Evolutionary conservation across 345 rosid species (phyloP).

Genomic region (Excoecaria cochinchinensis): DNA sequence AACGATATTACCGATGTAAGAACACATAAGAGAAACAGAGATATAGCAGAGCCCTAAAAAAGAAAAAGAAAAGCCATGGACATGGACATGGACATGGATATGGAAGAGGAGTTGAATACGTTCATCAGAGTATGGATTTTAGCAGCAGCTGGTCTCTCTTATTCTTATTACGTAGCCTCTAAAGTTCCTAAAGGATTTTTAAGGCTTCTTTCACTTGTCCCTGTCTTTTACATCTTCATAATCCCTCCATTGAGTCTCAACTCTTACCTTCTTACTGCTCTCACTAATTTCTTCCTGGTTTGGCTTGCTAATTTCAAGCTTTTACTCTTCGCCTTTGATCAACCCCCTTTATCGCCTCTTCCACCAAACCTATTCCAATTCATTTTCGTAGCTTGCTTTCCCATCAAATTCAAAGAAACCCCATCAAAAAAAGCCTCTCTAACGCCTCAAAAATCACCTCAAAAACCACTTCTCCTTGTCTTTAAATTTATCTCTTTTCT

Average conservation of each 20-base stretch:
- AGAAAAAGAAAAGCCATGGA: too few relatives aligned
- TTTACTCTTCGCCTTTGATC: constrained; percentile 14
- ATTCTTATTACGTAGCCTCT: not conserved
- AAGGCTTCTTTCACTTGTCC: constrained; percentile 6
- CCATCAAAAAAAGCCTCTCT: not conserved
- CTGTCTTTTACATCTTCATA: constrained; percentile 9
- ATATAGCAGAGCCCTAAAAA: too few relatives aligned
- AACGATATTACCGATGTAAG: too few relatives aligned
- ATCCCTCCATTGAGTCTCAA: constrained; percentile 11
- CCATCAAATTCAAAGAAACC: not conserved
- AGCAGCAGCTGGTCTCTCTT: not conserved
- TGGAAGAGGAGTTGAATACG: not conserved
- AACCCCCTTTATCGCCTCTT: constrained; percentile 2
- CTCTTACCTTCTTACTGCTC: not conserved
- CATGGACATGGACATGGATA: too few relatives aligned
- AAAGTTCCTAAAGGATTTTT: not conserved
- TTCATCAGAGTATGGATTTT: constrained; percentile 5
- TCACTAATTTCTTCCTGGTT: not conserved
- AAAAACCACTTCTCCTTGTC: not conserved
- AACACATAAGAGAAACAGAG: too few relatives aligned
- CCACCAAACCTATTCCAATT: not conserved
- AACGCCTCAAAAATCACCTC: not conserved
- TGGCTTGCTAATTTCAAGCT: constrained; percentile 21
- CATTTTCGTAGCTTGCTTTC: constrained; percentile 2
- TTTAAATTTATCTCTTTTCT: not conserved